Conservation (phyloP, 768 basidiomycete species). For the Crassisporium funariophilum region DNA sequence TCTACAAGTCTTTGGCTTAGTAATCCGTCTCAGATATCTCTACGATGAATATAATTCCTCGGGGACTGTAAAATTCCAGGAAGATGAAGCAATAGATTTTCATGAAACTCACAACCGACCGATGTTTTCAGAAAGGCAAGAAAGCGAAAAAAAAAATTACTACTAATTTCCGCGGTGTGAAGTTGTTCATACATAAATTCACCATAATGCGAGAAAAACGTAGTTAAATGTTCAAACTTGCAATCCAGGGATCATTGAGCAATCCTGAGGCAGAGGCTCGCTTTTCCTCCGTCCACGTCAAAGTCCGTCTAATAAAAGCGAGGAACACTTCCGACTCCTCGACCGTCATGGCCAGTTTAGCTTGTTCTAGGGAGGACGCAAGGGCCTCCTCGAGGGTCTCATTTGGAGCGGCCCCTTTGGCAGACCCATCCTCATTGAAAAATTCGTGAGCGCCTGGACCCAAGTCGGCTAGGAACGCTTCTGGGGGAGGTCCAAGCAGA, state of each 20-base stretch:
- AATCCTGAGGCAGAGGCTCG: neutral
- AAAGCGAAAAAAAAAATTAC: neutral
- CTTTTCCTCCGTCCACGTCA: slow-evolving; percentile 3
- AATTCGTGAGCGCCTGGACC: slow-evolving; percentile 2
- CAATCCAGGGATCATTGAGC: slow-evolving; percentile 1
- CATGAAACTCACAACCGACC: neutral
- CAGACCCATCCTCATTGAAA: slow-evolving; percentile 4
- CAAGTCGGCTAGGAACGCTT: slow-evolving; percentile 1
- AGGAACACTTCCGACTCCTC: slow-evolving; percentile 2
- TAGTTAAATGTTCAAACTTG: neutral
- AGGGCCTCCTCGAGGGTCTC: neutral
- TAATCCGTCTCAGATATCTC: neutral
- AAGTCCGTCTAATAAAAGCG: slow-evolving; percentile 2
- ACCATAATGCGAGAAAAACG: neutral
- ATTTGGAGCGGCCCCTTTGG: neutral
- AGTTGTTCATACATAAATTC: neutral
- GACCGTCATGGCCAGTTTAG: neutral
- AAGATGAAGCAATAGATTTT: neutral
- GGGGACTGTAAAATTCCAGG: neutral
- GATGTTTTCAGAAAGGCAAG: neutral
- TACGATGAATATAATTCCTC: neutral
- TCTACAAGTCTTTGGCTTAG: neutral
- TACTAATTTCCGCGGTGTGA: neutral
- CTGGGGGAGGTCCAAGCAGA: neutral
- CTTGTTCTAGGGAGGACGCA: slow-evolving; percentile 1